A percentile compares a stretch with the other conserved stretches of the same genome.
phyloP scores from a whole-genome alignment of 805 yeast species.

The Yamadazyma akitaensis region DNA sequence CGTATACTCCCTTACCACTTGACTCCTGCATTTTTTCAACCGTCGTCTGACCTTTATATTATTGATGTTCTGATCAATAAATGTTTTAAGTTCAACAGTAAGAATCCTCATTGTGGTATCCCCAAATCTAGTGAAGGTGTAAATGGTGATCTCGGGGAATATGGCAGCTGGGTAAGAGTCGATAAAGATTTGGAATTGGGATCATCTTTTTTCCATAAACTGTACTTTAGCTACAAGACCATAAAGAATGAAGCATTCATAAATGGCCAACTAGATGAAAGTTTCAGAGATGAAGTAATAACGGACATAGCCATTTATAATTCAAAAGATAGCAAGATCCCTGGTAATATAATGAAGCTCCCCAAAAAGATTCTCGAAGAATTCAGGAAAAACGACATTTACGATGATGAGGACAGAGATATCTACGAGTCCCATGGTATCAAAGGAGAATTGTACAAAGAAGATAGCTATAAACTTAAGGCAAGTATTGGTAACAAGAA shows the following conservation, averaged over 20 bases:
- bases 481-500: constrained; percentile 13
- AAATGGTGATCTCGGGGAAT: constrained; percentile 20
- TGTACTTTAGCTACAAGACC: constrained; percentile 36
- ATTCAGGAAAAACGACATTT: constrained; percentile 23
- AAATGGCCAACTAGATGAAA: constrained; percentile 7
- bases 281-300: constrained; percentile 28
- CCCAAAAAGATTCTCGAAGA: constrained; percentile 31
- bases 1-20: constrained; percentile 25
- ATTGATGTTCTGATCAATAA: constrained; percentile 40
- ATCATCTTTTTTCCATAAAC: constrained; percentile 39
- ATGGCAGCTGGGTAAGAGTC: constrained; percentile 40
- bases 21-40: constrained; percentile 41
- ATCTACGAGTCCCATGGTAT: constrained; percentile 8
- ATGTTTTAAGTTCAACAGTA: constrained; percentile 23
- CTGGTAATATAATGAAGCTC: constrained; percentile 33
- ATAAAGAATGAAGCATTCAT: constrained; percentile 20
- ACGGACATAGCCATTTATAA: constrained; percentile 38
- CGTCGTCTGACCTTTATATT: constrained; percentile 34
- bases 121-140: constrained; percentile 22
- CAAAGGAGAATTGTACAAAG: constrained; percentile 12
- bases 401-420: constrained; percentile 26
- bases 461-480: constrained; percentile 11
- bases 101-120: constrained; percentile 23
- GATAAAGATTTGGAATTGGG: constrained; percentile 49
- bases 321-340: constrained; percentile 30